Base-by-base conservation (phyloP, 352 stramenopile species). In the Peronospora tabacina region DNA sequence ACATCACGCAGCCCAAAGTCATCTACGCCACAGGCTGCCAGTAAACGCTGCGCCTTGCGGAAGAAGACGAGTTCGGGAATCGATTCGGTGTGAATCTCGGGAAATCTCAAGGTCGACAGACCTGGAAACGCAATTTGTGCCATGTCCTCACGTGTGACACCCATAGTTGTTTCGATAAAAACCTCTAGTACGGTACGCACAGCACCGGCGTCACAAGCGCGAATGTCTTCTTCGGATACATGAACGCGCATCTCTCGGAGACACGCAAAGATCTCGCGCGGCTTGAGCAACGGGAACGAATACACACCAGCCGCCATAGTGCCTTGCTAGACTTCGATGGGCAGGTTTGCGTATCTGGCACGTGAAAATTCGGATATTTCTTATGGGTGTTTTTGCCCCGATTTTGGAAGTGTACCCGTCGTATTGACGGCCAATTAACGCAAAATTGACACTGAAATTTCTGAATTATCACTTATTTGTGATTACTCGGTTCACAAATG, bases 1-100 rank as follows among this genome's bases (percentile, higher is more conserved):
- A 99, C 55, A 58, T 99, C 96, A 17, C 85, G 83, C 36, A 97
- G 80, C 4, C 76, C 78, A 73, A 98, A 99, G 60, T 98, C 94
- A 57, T 88, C 58, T 17, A 98, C 81, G 22, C 94, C 95, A 45
- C 89, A 97, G 29, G 85, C 85, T 5, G 62, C 59, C 63, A 98
- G 88, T 44, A 98, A 80, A 57, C 87, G 90, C 49, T 74, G 80
- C 3, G 93, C 66, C 20, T 92, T 76, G 52, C 74, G 73, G 61
- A 97, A 97, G 63, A 98, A 97, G 16, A 86, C 84, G 12, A 98
- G 61, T 50, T 98, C 90, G 1, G 86, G 73, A 15, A 98, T 79
- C n/a, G 74, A 92, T 17, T 98, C 89, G 42, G 95, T 70, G 66
- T 98, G 92, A 1, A 98, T 63, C 60, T 98, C 87, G 1, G 91